Evolutionary conservation across 768 basidiomycete species (phyloP).

Genomic region (Russula lepida): DNA sequence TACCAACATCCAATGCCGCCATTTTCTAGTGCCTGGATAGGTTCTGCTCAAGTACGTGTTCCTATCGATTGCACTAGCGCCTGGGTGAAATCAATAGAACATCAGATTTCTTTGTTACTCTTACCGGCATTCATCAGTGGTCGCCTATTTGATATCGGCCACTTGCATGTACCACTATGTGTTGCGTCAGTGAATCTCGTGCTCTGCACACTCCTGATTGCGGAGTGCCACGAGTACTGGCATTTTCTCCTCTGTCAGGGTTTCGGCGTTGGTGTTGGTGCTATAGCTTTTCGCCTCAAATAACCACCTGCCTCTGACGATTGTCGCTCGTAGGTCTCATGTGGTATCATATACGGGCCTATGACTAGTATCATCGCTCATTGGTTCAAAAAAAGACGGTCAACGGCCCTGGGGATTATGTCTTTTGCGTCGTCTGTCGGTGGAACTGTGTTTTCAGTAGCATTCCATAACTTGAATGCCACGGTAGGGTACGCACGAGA

Average conservation of each 20-base stretch:
- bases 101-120: constrained; percentile 54
- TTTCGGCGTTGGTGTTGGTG: constrained; percentile 50
- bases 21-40: constrained; percentile 62
- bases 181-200: constrained; percentile 44
- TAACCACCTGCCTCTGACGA: background rate
- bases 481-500: constrained; percentile 40
- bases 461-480: constrained; percentile 45
- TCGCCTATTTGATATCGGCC: constrained; percentile 66
- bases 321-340: constrained; percentile 22
- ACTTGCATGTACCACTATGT: constrained; percentile 45
- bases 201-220: constrained; percentile 51
- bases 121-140: constrained; percentile 50
- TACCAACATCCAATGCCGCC: background rate
- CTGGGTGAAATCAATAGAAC: background rate
- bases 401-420: constrained; percentile 50
- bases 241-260: constrained; percentile 74
- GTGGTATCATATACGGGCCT: constrained; percentile 55
- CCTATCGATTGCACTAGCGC: background rate
- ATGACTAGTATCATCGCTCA: constrained; percentile 53
- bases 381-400: constrained; percentile 59
- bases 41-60: constrained; percentile 53
- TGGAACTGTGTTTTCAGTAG: constrained; percentile 59
- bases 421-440: constrained; percentile 63
- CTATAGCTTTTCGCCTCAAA: background rate
- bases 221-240: constrained; percentile 68